A percentile compares a stretch with the other conserved stretches of the same genome.
These are phyloP conservation scores for Saturnispora kantuleensis DNA, from an alignment of 805 yeast species.

Conservation along the genomic window DNA sequence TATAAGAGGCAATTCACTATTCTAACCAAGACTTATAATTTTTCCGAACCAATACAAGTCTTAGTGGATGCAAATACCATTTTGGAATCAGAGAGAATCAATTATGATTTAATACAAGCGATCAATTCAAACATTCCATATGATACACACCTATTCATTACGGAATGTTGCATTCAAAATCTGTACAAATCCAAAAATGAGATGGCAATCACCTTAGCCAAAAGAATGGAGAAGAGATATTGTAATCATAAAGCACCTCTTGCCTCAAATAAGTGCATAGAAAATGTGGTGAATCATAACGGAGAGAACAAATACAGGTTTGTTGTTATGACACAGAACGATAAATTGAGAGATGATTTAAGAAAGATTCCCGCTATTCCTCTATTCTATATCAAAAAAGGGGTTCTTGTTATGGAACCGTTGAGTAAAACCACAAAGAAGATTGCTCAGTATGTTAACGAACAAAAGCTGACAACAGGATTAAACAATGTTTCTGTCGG, in stretches of 20 bases:
- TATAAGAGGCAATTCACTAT: constrained; percentile 89
- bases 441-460: constrained; percentile 44
- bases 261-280: constrained; percentile 64
- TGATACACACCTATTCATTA: constrained; percentile 80
- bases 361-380: constrained; percentile 87
- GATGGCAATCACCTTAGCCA: constrained; percentile 71
- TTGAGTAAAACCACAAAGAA: constrained; percentile 59
- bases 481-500: constrained; percentile 60
- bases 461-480: constrained; percentile 63
- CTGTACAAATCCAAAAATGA: constrained; percentile 66
- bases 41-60: constrained; percentile 89
- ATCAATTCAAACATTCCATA: constrained; percentile 74
- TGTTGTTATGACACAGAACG: constrained; percentile 77
- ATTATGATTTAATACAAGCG: constrained; percentile 75
- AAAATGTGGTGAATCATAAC: constrained; percentile 54
- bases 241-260: constrained; percentile 62
- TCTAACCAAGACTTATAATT: constrained; percentile 76
- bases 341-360: constrained; percentile 54
- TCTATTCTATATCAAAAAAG: constrained; percentile 71
- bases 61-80: constrained; percentile 76
- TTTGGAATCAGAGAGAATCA: constrained; percentile 51
- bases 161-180: constrained; percentile 91
- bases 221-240: constrained; percentile 80
- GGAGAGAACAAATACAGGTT: constrained; percentile 87
- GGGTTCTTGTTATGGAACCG: constrained; percentile 96